Percentiles rank a stretch among this genome's conserved stretches.
These are phyloP conservation scores for Trichoderma arundinaceum DNA, from an alignment of 2,329 filamentous ascomycete genomes.

Conservation along the genomic window DNA sequence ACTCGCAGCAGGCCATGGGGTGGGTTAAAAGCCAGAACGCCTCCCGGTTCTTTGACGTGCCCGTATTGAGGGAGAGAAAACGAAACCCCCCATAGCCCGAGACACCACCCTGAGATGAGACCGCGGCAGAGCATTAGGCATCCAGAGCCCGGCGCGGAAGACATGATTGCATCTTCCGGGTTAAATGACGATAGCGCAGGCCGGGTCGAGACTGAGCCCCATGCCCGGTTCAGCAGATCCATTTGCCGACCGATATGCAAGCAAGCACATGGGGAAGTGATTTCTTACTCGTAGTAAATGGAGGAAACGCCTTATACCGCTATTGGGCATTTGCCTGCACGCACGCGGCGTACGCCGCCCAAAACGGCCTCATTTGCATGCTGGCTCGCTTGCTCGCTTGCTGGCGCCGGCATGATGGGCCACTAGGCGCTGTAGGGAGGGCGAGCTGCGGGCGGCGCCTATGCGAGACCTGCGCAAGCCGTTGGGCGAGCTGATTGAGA, in stretches of 20 bases:
- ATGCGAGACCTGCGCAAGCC: background rate
- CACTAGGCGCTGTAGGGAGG: background rate
- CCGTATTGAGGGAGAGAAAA: background rate
- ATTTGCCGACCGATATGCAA: background rate
- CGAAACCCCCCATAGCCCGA: background rate
- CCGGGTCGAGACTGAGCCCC: background rate
- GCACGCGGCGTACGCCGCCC: background rate
- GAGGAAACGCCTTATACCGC: background rate
- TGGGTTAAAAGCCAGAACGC: constrained; percentile 24
- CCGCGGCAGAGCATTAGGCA: constrained; percentile 1
- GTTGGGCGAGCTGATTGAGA: constrained; percentile 9
- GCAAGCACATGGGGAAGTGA: background rate
- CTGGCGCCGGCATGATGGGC: background rate
- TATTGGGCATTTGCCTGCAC: background rate
- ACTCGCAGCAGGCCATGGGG: constrained; percentile 1
- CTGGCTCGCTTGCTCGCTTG: background rate
- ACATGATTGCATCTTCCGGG: background rate
- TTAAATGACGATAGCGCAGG: background rate
- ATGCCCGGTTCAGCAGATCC: background rate
- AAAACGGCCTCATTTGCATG: constrained; percentile 11
- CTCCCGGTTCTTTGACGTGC: background rate
- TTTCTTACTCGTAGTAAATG: background rate
- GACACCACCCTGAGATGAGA: constrained; percentile 6
- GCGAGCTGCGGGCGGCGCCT: background rate
- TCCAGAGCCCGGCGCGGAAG: background rate